Base-by-base conservation (phyloP, 225 moss, liverwort and hornwort species). In the Polytrichum formosum region DNA sequence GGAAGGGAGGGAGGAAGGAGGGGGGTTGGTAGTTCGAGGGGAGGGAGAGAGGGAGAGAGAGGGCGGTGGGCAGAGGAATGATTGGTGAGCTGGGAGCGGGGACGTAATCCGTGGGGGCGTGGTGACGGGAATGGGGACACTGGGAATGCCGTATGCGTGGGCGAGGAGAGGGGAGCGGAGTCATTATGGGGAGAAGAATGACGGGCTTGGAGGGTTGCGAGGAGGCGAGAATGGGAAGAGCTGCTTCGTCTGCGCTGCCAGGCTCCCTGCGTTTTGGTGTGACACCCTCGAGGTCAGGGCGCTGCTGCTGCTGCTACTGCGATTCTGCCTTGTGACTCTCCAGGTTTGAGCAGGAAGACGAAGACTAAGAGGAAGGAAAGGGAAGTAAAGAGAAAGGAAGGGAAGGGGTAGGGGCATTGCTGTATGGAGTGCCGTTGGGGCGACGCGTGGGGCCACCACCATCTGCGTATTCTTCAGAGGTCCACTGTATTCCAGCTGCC, bases 81-180 rank as follows among this genome's bases (percentile, higher is more conserved):
- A 26, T 1, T 21, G n/a, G 22, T 21, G 26, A 64, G 64, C 7
- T 21, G 27, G 21, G 21, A 16, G 65, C 18, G 65, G 65, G 25
- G 21, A 18, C 37, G 37, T 37, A 37, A 37, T 37, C 37, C 37
- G 53, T 68, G 69, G 56, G 76, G 67, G 26, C 68, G 73, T 73
- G 26, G 64, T 21, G 28, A 70, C 54, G 79, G 68, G 75, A 65
- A 79, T 81, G 85, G 85, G 73, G 71, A 66, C 61, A 61, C 27
- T 26, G 74, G 69, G 82, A 82, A 79, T 85, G 78, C 69, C 67
- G 65, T 46, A 37, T 26, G 71, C 69, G 63, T 72, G 73, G 54
- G 70, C 5, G 55, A 62, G 65, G 28, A 69, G 85, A 70, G 73
- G 78, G 80, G 73, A 64, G 70, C 60, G 70, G 58, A 55, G 78